Percentiles rank a stretch among this genome's conserved stretches.
These are phyloP conservation scores for Talaromyces sp. DNA, from an alignment of 2,329 filamentous ascomycete genomes.

Conservation along the genomic window DNA sequence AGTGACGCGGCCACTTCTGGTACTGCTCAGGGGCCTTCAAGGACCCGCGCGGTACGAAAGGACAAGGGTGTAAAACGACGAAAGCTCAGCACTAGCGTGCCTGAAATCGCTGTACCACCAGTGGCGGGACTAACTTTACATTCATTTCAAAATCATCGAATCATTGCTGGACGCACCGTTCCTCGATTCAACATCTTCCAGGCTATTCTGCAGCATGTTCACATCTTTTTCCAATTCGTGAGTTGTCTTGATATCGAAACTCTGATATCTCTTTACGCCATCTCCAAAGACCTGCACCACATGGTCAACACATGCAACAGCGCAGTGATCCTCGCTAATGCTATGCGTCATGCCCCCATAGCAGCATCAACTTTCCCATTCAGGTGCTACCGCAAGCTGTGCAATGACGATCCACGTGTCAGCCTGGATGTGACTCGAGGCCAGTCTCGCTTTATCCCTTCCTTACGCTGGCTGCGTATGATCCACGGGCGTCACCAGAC, in stretches of 20 bases:
- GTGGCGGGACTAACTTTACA: neutral
- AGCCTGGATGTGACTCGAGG: conserved; percentile 25
- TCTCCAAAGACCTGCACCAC: conserved; percentile 60
- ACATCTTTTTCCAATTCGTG: conserved; percentile 55
- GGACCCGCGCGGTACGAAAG: neutral
- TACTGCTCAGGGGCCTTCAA: neutral
- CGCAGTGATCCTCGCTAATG: conserved; percentile 56
- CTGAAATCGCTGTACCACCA: neutral
- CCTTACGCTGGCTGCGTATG: conserved; percentile 66
- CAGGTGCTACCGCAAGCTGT: conserved; percentile 55
- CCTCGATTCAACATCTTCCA: conserved; percentile 17
- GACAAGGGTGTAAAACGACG: neutral
- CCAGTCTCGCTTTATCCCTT: conserved; percentile 54
- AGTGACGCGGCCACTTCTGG: neutral
- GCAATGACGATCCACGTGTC: conserved; percentile 56
- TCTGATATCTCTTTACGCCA: conserved; percentile 62
- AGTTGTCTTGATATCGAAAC: conserved; percentile 54
- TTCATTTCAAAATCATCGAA: neutral
- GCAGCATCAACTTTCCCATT: conserved; percentile 59
- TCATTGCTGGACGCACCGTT: neutral
- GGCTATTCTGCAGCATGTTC: conserved; percentile 30
- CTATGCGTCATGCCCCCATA: conserved; percentile 52
- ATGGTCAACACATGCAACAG: conserved; percentile 58
- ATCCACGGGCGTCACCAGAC: conserved; percentile 56
- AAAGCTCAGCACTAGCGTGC: neutral